A percentile compares a stretch with the other conserved stretches of the same genome.
phyloP scores from a whole-genome alignment of 139 green algal species.

The Desmodesmus armatus region DNA sequence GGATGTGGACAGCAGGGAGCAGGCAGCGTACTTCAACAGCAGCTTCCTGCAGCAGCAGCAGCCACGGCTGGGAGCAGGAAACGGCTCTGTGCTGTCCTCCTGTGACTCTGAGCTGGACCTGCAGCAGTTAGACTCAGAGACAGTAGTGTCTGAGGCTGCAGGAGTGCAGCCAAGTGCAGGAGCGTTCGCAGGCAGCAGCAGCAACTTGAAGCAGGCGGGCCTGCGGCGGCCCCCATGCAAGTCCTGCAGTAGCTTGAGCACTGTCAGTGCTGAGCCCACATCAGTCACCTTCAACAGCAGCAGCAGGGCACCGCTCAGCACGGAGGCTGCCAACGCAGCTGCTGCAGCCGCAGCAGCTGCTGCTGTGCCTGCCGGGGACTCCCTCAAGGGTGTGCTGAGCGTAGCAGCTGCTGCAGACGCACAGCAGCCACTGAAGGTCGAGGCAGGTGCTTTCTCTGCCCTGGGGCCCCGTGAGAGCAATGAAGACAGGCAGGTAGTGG shows the following conservation, averaged over 20 bases:
- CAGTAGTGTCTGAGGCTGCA: background rate
- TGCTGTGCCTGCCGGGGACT: background rate
- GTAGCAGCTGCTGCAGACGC: conserved; percentile 1
- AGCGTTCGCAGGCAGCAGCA: too few relatives aligned
- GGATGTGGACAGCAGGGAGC: conserved; percentile 19
- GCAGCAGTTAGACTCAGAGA: too few relatives aligned
- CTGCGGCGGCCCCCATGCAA: too few relatives aligned
- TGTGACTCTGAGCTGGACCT: too few relatives aligned
- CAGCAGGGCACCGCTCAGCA: background rate
- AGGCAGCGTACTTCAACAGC: too few relatives aligned
- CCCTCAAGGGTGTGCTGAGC: background rate
- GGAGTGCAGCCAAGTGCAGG: background rate
- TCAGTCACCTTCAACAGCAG: background rate
- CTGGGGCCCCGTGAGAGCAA: conserved; percentile 67
- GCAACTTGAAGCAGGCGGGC: too few relatives aligned
- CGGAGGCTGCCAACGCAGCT: conserved; percentile 6
- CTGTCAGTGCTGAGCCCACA: background rate
- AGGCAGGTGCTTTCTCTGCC: conserved; percentile 50
- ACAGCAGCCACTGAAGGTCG: background rate
- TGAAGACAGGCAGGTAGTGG: conserved; percentile 84
- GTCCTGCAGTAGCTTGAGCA: too few relatives aligned
- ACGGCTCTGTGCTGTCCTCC: too few relatives aligned
- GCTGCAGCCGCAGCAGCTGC: conserved; percentile 32
- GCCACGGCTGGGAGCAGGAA: background rate
- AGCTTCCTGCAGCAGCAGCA: background rate